phyloP scores from a whole-genome alignment of 169 alveolate genomes.

The Plasmodium vinckei region DNA sequence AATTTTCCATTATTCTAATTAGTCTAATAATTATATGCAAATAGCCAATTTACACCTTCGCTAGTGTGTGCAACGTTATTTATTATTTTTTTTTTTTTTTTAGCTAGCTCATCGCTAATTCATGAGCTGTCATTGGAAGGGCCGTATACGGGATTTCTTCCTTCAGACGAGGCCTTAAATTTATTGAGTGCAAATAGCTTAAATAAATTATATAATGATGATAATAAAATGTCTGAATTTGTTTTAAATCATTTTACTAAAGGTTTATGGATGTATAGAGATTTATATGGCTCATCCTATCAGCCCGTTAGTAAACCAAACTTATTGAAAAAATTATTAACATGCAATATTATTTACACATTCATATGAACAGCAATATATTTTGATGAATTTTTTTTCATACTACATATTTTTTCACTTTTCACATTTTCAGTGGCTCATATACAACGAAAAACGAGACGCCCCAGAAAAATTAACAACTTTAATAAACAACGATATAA shows the following conservation, averaged over 20 bases:
- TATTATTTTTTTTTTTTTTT: slow-evolving; percentile 6
- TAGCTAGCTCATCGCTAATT: slow-evolving; percentile 79
- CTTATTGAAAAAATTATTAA: neutral
- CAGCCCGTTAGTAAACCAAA: slow-evolving; percentile 77
- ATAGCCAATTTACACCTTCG: slow-evolving; percentile 48
- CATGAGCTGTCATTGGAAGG: slow-evolving; percentile 86
- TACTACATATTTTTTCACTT: neutral
- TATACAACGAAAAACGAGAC: slow-evolving; percentile 80
- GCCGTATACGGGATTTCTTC: slow-evolving; percentile 87
- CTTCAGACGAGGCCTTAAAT: slow-evolving; percentile 79
- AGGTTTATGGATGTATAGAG: slow-evolving; percentile 84
- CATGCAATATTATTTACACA: neutral
- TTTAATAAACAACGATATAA: slow-evolving; percentile 67
- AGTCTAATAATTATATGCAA: neutral
- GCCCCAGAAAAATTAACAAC: slow-evolving; percentile 79
- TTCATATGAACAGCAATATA: neutral
- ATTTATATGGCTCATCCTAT: slow-evolving; percentile 83
- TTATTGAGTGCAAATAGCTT: slow-evolving; percentile 62
- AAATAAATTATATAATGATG: slow-evolving; percentile 50
- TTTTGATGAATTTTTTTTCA: neutral
- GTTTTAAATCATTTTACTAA: slow-evolving; percentile 82
- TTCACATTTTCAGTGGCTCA: slow-evolving; percentile 76
- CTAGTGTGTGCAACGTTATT: neutral
- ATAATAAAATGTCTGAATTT: slow-evolving; percentile 77
- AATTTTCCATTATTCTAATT: neutral